Evolutionary conservation across 2,329 filamentous ascomycete genomes (phyloP), one percentile per base, ranked within the genome.

Genomic region (Moelleriella libera): DNA sequence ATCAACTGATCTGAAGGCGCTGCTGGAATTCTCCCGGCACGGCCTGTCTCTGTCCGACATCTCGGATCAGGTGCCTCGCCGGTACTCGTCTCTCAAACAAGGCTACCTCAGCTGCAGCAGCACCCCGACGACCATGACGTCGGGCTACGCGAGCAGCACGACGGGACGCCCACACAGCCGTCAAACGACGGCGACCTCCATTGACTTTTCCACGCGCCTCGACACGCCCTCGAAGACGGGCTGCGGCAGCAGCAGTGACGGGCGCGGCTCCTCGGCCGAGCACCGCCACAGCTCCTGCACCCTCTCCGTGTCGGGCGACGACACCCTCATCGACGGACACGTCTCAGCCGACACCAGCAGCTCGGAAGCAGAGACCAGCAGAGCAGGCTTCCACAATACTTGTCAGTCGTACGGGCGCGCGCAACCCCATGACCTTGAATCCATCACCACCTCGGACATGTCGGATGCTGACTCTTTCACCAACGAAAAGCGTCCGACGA

Each of bases 181-280:
- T 29, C 67, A 70, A 47, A 72, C 70, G 0, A 62, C 66, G 7
- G 66, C 63, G 30, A 73, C 70, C 0, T 72, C 70, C 0, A 56
- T 73, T 41, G 68, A 72, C 51, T 48, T 46, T 7, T 43, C 47
- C 7, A 21, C 34, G 12, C 45, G 37, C 11, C 5, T 29, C 14
- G 48, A 47, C 14, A 52, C 67, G 8, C 37, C 40, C n/a, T 34
- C 39, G 0, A 44, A 43, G 43, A 14, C 37, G 4, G 29, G 9
- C 21, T 37, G 43, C 3, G 29, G 32, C 34, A 30, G 14, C 30
- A 32, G 32, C 11, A 7, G 30, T 3, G 49, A 48, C 34, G 11
- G 53, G 8, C 44, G 29, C 43, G 45, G 43, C 32, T 34, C 44
- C 34, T 47, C 41, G 37, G 42, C 34, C 1, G 44, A 48, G 21